Conservation (phyloP, 257 asterid species). For the Cinchona pubescens region DNA sequence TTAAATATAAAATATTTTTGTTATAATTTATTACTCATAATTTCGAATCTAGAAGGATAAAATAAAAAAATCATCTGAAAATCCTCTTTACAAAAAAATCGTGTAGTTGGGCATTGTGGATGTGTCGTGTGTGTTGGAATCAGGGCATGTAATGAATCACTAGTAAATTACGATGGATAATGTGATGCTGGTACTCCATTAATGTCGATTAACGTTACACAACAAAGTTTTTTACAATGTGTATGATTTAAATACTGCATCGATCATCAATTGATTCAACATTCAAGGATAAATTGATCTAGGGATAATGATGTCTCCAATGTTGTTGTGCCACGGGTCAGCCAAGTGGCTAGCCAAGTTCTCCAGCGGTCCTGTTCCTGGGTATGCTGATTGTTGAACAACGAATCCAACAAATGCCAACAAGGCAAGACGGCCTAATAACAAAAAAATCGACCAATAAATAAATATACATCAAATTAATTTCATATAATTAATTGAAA, state of each 20-base stretch:
- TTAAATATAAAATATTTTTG: too few species aligned
- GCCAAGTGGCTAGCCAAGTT: constrained; percentile 87
- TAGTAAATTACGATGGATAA: constrained; percentile 8
- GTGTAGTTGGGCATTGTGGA: too few species aligned
- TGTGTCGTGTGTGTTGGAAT: background rate
- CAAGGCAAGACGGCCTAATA: constrained; percentile 70
- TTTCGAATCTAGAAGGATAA: too few species aligned
- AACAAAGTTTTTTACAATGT: constrained; percentile 21
- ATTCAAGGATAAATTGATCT: constrained; percentile 33
- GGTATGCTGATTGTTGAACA: constrained; percentile 85
- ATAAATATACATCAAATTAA: too few species aligned
- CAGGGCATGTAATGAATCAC: background rate
- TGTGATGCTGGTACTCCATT: background rate
- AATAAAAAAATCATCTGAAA: too few species aligned
- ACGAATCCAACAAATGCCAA: constrained; percentile 85
- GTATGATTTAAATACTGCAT: constrained; percentile 1
- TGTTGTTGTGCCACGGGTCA: constrained; percentile 99
- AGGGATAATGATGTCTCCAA: constrained; percentile 76
- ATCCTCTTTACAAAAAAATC: too few species aligned
- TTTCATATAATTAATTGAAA: too few species aligned
- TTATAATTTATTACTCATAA: too few species aligned
- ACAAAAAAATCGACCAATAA: background rate
- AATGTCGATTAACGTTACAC: constrained; percentile 12
- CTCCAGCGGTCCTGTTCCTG: constrained; percentile 96
- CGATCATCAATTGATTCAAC: constrained; percentile 8